Evolutionary conservation across 148 eudicot genomes (phyloP).

Genomic region (Pharnaceum exiguum): DNA sequence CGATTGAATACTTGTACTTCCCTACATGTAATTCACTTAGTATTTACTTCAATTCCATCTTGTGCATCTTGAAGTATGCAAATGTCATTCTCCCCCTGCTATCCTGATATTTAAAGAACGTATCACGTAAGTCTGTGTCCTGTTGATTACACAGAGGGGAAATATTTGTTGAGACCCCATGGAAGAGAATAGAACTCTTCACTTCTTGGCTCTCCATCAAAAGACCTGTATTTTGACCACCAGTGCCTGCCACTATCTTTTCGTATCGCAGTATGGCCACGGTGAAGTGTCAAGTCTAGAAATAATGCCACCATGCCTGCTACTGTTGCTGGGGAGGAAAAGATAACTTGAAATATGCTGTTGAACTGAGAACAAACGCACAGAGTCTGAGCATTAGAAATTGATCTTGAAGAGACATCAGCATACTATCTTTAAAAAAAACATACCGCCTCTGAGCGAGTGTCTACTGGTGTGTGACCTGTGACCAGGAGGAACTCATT

Average conservation of each 20-base stretch:
- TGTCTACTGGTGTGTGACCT: conserved; percentile 71
- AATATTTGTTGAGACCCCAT: conserved; percentile 53
- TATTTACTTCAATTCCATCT: too few species aligned
- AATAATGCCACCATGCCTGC: conserved; percentile 47
- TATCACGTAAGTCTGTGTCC: too few species aligned
- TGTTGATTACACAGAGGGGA: conserved; percentile 67
- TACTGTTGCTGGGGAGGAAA: conserved; percentile 78
- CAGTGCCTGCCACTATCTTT: conserved; percentile 82
- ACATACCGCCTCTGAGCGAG: conserved; percentile 60
- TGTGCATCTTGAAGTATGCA: too few species aligned
- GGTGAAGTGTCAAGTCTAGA: conserved; percentile 59
- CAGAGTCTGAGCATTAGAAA: neutral
- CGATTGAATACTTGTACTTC: too few species aligned
- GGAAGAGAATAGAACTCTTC: conserved; percentile 81
- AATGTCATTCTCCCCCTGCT: too few species aligned
- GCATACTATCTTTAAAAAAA: neutral
- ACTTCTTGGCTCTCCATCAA: conserved; percentile 56
- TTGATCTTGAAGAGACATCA: neutral
- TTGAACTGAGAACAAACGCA: conserved; percentile 50
- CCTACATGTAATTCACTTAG: too few species aligned
- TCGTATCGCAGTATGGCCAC: conserved; percentile 34
- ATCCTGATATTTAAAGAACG: too few species aligned
- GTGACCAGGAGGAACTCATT: conserved; percentile 43
- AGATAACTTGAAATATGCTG: conserved; percentile 57
- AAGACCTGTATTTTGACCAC: conserved; percentile 68